phyloP scores from a whole-genome alignment of 805 yeast species.

The Barnettozyma siamensis region DNA sequence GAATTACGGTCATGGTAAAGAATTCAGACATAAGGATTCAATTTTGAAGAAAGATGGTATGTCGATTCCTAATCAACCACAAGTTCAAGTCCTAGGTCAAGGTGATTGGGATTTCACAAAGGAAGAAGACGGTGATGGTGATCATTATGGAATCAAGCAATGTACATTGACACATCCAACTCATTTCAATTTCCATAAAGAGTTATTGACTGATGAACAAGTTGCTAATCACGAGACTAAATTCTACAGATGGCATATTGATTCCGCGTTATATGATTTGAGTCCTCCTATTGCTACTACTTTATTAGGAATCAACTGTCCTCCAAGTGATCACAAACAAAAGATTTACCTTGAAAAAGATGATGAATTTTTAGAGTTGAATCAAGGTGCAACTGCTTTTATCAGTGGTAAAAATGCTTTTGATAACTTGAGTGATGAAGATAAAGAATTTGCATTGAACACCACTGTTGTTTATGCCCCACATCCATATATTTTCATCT shows the following conservation, averaged over 20 bases:
- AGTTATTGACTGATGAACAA: slow-evolving; percentile 56
- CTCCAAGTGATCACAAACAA: slow-evolving; percentile 58
- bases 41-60: slow-evolving; percentile 77
- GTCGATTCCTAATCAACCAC: slow-evolving; percentile 77
- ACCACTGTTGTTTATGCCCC: slow-evolving; percentile 89
- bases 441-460: slow-evolving; percentile 64
- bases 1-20: slow-evolving; percentile 81
- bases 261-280: slow-evolving; percentile 79
- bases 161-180: slow-evolving; percentile 75
- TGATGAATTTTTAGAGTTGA: slow-evolving; percentile 51
- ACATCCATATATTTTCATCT: slow-evolving; percentile 83
- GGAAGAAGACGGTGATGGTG: slow-evolving; percentile 21
- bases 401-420: slow-evolving; percentile 82
- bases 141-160: slow-evolving; percentile 48
- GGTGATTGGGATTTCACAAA: slow-evolving; percentile 42
- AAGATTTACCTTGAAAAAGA: slow-evolving; percentile 62
- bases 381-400: slow-evolving; percentile 88
- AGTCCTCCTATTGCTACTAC: slow-evolving; percentile 88
- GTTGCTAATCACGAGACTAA: slow-evolving; percentile 61
- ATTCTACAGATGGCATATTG: slow-evolving; percentile 92
- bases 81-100: slow-evolving; percentile 86
- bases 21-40: slow-evolving; percentile 57
- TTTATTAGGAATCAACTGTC: slow-evolving; percentile 75
- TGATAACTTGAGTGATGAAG: slow-evolving; percentile 57
- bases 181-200: slow-evolving; percentile 74